A percentile compares a stretch with the other conserved stretches of the same genome.
phyloP scores from a whole-genome alignment of 257 asterid genomes.

The Linderniella brevidens region DNA sequence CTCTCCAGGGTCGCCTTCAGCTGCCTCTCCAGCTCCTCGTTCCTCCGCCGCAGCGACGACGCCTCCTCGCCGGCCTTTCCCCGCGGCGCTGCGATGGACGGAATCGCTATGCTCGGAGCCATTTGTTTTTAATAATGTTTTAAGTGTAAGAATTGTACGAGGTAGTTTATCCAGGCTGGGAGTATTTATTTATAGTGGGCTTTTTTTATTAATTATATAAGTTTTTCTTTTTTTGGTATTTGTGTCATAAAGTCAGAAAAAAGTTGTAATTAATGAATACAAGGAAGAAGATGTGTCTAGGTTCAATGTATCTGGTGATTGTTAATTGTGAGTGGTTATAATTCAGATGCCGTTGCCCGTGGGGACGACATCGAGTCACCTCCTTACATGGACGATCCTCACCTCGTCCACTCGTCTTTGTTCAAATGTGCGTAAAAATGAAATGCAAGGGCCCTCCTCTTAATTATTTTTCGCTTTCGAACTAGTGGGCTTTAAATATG shows the following conservation, averaged over 20 bases:
- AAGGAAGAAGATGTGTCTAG: slow-evolving; percentile 20
- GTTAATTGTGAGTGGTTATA: neutral
- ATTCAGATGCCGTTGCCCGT: neutral
- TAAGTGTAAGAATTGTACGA: no score
- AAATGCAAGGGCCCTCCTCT: no score
- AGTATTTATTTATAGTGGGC: neutral
- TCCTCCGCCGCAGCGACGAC: slow-evolving; percentile 28
- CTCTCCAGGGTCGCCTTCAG: slow-evolving; percentile 32
- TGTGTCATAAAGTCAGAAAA: neutral
- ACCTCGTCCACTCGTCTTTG: no score
- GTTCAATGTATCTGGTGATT: slow-evolving; percentile 39
- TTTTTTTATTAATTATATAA: neutral
- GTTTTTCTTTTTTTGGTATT: neutral
- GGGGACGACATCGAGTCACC: no score
- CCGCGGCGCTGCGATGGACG: neutral
- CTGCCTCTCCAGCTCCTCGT: slow-evolving; percentile 58
- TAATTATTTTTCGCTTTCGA: no score
- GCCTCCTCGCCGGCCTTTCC: neutral
- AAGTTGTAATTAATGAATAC: neutral
- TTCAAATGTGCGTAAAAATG: no score
- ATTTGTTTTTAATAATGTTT: neutral
- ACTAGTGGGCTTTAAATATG: no score
- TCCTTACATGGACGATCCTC: no score
- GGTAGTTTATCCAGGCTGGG: neutral
- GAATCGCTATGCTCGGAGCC: slow-evolving; percentile 10